Conservation (phyloP, 768 basidiomycete genomes). For the Cyclocybe aegerita region DNA sequence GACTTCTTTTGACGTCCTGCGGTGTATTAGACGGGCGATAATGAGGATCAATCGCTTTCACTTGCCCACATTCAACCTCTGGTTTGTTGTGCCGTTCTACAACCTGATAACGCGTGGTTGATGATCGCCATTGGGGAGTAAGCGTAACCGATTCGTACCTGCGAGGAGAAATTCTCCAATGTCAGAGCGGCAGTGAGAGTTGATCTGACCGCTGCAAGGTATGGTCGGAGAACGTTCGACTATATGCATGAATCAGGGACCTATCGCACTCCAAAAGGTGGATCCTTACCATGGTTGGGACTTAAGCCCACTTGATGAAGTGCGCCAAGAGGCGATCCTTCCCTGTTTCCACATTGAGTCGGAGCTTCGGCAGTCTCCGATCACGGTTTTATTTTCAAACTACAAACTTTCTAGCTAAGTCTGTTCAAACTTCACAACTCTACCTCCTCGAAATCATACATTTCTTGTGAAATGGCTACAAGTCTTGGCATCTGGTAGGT, state of each 20-base stretch:
- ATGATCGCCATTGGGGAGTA: constrained; percentile 9
- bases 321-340: not conserved
- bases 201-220: constrained; percentile 92
- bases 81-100: constrained; percentile 98
- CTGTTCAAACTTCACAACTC: constrained; percentile 11
- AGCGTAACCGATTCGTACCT: constrained; percentile 49
- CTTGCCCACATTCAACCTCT: constrained; percentile 87
- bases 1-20: constrained; percentile 89
- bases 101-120: constrained; percentile 51
- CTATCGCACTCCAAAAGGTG: not conserved
- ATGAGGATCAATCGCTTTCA: not conserved
- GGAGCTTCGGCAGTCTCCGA: constrained; percentile 45
- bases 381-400: constrained; percentile 14
- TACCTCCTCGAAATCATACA: constrained; percentile 11
- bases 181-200: constrained; percentile 98
- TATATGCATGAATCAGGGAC: constrained; percentile 28
- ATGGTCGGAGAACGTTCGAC: constrained; percentile 95
- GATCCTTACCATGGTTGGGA: constrained; percentile 49
- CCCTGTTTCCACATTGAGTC: constrained; percentile 22
- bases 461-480: constrained; percentile 41
- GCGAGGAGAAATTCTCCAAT: constrained; percentile 96
- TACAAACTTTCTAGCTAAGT: constrained; percentile 17
- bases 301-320: not conserved
- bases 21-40: not conserved
- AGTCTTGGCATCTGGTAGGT: constrained; percentile 70